Percentiles rank a stretch among this genome's conserved stretches.
Evolutionary conservation across 257 asterid genomes (phyloP).

Genomic region (Solanum gandarillasii): DNA sequence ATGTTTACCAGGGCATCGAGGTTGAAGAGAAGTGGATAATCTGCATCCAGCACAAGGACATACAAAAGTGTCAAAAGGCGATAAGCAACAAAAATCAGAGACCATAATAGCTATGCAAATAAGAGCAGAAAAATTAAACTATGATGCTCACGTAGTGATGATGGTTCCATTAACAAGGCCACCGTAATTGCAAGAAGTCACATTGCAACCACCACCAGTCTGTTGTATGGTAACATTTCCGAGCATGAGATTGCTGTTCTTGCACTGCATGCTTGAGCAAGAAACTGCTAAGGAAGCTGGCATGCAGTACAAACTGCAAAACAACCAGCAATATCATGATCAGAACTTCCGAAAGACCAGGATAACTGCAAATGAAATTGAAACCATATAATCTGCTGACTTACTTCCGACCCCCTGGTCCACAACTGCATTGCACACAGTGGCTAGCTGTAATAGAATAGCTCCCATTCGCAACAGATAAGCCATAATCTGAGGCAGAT

Average conservation of each 20-base stretch:
- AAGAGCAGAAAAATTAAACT: background rate
- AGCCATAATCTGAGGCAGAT: slow-evolving; percentile 55
- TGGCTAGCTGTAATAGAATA: slow-evolving; percentile 82
- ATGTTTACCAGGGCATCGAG: slow-evolving; percentile 84
- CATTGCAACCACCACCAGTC: slow-evolving; percentile 80
- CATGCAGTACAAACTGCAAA: slow-evolving; percentile 70
- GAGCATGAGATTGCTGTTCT: slow-evolving; percentile 67
- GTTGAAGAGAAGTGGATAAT: slow-evolving; percentile 69
- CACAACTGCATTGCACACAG: slow-evolving; percentile 97
- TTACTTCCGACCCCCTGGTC: slow-evolving; percentile 86
- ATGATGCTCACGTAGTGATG: slow-evolving; percentile 42
- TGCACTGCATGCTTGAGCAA: slow-evolving; percentile 98
- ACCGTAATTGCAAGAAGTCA: slow-evolving; percentile 78
- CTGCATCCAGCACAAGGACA: slow-evolving; percentile 30
- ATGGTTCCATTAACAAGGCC: slow-evolving; percentile 86
- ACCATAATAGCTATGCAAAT: background rate
- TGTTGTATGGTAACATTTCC: slow-evolving; percentile 79
- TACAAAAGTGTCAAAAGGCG: background rate
- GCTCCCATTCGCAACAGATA: slow-evolving; percentile 90
- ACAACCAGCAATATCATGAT: background rate
- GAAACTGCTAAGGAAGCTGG: slow-evolving; percentile 97
- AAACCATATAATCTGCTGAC: slow-evolving; percentile 4
- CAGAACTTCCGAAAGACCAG: background rate
- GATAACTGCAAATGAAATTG: background rate
- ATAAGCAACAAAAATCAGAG: background rate